Evolutionary conservation across 1,284 basidiomycete genomes (phyloP), one percentile per base, ranked within the genome.

Genomic region (Vanrija pseudolonga): DNA sequence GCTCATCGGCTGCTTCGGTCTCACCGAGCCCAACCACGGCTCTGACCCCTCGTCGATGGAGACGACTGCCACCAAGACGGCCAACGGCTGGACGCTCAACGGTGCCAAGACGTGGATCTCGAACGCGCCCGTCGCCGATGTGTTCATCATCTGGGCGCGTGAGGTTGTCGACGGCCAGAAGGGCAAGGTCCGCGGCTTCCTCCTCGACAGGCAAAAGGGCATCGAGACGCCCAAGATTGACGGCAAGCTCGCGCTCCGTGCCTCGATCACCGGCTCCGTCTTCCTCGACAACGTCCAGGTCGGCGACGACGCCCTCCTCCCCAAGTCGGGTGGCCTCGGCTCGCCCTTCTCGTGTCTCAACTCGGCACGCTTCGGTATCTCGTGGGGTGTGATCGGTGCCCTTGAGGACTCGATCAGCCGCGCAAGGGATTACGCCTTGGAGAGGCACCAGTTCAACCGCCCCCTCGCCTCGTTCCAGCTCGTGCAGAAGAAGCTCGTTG

Each of bases 21-120:
- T 98, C 37, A 98, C 94, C 1, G 95, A 98, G 77, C 91, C 95
- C 1, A 94, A 97, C 68, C 93, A 97, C 71, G 95, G 95, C 19
- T 94, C 90, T 1, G 93, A 97, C 69, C 93, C 93, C 18, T 85
- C 86, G 17, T 85, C 86, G 24, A 98, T 98, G 94, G 89, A 95
- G 72, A 97, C 94, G 0, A 87, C 83, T 26, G 95, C 92, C 15
- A 85, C 85, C 62, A 90, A 96, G 73, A 87, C 77, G 3, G 69
- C 87, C 52, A 90, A 90, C 19, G 91, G 91, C 3, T 96, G 87
- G 75, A 77, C 89, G 19, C 72, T 98, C 51, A 90, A 87, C 66
- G 94, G 94, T 37, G 87, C 87, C 76, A 98, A 98, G 80, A 97
- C 92, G 0, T 98, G 94, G 93, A 97, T 98, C 69, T 85, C 90